These are phyloP conservation scores for Porcisia deanei DNA, from an alignment of 208 protist species.

Conservation along the genomic window DNA sequence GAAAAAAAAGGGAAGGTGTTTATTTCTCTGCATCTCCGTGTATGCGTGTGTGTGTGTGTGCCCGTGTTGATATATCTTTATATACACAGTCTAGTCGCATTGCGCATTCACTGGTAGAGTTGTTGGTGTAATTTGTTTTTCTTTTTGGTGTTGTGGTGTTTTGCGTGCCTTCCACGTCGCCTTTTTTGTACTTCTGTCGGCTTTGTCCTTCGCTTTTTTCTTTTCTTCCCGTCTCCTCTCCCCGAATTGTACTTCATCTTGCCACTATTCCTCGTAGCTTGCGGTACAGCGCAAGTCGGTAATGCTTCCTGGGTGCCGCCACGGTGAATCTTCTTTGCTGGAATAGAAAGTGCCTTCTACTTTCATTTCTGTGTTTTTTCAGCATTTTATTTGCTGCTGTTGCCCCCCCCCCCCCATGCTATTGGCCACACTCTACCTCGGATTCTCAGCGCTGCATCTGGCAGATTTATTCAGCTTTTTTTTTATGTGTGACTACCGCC, in stretches of 20 bases:
- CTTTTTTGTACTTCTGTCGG: constrained; percentile 1
- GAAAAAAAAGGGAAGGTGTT: no score
- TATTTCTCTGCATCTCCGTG: no score
- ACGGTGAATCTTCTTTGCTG: neutral
- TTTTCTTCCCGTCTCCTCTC: neutral
- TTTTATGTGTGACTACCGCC: neutral
- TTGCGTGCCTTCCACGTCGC: no score
- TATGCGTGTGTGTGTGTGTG: no score
- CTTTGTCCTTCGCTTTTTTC: neutral
- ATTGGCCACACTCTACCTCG: neutral
- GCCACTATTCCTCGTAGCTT: neutral
- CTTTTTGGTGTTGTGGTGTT: no score
- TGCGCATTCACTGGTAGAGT: no score
- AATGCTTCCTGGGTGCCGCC: neutral
- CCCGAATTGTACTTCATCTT: neutral
- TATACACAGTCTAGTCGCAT: no score
- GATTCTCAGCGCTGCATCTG: neutral
- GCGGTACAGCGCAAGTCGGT: neutral
- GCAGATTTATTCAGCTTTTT: neutral
- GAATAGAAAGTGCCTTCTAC: neutral
- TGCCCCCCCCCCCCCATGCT: neutral
- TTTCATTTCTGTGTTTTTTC: neutral
- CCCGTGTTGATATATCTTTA: no score
- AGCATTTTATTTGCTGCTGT: neutral
- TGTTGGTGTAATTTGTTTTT: no score